Conservation (phyloP, 202 grass and related monocot genomes). For the Panicum hallii region DNA sequence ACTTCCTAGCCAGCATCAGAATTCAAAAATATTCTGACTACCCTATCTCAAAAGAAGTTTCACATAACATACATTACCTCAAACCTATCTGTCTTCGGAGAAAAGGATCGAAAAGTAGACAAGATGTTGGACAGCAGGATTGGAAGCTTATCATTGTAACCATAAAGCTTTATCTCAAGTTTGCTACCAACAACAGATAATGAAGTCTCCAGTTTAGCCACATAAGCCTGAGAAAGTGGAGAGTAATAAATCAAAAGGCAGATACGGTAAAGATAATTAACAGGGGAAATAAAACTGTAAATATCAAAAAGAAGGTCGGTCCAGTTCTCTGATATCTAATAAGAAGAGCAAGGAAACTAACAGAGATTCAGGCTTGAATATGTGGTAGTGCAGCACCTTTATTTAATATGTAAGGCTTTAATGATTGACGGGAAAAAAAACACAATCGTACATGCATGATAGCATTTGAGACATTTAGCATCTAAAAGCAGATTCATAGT, state of each 20-base stretch:
- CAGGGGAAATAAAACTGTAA: not conserved
- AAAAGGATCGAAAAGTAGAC: conserved; percentile 64
- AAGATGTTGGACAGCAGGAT: conserved; percentile 83
- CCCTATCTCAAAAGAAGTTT: conserved; percentile 14
- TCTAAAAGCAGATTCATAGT: conserved; percentile 7
- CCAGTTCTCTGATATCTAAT: conserved; percentile 34
- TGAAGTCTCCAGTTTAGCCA: conserved; percentile 90
- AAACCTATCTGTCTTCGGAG: conserved; percentile 78
- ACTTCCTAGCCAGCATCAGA: conserved; percentile 15
- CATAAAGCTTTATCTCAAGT: conserved; percentile 86
- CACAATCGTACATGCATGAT: not conserved
- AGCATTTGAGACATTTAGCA: conserved; percentile 20
- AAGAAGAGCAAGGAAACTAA: conserved; percentile 22
- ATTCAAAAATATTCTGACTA: not conserved
- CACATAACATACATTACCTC: conserved; percentile 65
- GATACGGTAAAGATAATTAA: conserved; percentile 1
- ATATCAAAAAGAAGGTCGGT: not conserved
- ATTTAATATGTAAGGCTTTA: not conserved
- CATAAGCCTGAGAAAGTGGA: conserved; percentile 62
- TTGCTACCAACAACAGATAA: conserved; percentile 74
- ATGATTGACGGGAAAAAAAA: conserved; percentile 10
- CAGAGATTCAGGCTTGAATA: not conserved
- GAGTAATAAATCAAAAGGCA: conserved; percentile 41
- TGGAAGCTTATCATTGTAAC: conserved; percentile 91
- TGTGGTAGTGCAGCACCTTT: not conserved